Percentiles rank a stretch among this genome's conserved stretches.
Evolutionary conservation across 106 monocot species (phyloP).

Genomic region (Dioscorea zingiberensis): DNA sequence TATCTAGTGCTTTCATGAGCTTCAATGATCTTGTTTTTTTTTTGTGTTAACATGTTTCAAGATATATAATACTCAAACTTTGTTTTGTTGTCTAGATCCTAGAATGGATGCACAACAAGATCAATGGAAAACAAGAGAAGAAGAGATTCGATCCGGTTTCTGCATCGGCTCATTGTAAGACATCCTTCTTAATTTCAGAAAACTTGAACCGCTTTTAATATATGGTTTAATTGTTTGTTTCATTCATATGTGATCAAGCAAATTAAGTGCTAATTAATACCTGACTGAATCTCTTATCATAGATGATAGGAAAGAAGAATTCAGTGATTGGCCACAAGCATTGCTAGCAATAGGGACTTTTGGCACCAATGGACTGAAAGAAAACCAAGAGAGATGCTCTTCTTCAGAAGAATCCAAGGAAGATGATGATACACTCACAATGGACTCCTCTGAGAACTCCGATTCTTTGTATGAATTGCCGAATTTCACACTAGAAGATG

Average conservation of each 20-base stretch:
- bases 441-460: neutral
- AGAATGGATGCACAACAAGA: slow-evolving; percentile 52
- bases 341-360: slow-evolving; percentile 71
- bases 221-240: too few relatives aligned
- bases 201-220: too few relatives aligned
- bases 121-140: slow-evolving; percentile 26
- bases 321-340: slow-evolving; percentile 68
- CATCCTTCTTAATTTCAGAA: neutral
- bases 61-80: too few relatives aligned
- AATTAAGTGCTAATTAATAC: too few relatives aligned
- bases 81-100: slow-evolving; percentile 35
- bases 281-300: neutral
- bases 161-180: slow-evolving; percentile 15
- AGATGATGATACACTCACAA: too few relatives aligned
- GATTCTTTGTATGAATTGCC: slow-evolving; percentile 13
- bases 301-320: slow-evolving; percentile 40
- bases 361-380: slow-evolving; percentile 27
- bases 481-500: slow-evolving; percentile 52
- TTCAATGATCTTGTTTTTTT: too few relatives aligned
- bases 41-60: too few relatives aligned
- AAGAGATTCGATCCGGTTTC: slow-evolving; percentile 5
- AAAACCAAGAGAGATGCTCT: slow-evolving; percentile 10
- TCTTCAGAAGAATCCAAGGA: too few relatives aligned
- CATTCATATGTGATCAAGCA: too few relatives aligned
- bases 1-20: too few relatives aligned